Evolutionary conservation across 768 basidiomycete species (phyloP).

Genomic region (Clathrus columnatus): DNA sequence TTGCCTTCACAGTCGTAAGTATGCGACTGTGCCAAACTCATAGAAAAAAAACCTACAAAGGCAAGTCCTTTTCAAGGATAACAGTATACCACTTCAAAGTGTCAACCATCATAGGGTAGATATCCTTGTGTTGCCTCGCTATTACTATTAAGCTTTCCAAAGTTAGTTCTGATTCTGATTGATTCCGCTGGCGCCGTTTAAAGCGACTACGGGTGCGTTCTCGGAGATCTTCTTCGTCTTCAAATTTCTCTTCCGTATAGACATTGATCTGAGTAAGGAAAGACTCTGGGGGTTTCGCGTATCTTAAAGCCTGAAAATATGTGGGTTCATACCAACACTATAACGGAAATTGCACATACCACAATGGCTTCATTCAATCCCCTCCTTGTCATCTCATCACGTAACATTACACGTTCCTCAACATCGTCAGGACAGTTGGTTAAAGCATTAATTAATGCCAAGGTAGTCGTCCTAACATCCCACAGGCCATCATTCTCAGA

Average conservation of each 20-base stretch:
- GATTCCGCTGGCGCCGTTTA: conserved; percentile 16
- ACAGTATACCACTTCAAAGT: conserved; percentile 47
- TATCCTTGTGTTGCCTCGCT: conserved; percentile 51
- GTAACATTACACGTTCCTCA: conserved; percentile 68
- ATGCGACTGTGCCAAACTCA: background rate
- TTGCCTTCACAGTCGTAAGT: conserved; percentile 33
- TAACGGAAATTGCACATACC: conserved; percentile 38
- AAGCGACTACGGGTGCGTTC: conserved; percentile 44
- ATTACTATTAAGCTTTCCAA: conserved; percentile 53
- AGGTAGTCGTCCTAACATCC: conserved; percentile 70
- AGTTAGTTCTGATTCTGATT: conserved; percentile 44
- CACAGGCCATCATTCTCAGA: conserved; percentile 60
- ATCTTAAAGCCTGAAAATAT: conserved; percentile 53
- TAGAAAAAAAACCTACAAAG: conserved; percentile 39
- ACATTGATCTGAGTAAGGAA: conserved; percentile 74
- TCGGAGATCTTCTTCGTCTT: conserved; percentile 80
- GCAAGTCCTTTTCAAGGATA: conserved; percentile 51
- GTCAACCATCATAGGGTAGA: conserved; percentile 54
- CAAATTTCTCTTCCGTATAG: conserved; percentile 82
- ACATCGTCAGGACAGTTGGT: conserved; percentile 66
- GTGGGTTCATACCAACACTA: conserved; percentile 1
- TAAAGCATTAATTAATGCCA: conserved; percentile 75
- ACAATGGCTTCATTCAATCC: conserved; percentile 79
- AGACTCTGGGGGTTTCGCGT: conserved; percentile 65
- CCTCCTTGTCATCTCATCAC: conserved; percentile 76